Evolutionary conservation across 768 basidiomycete species (phyloP).

Genomic region (Trichaptum fuscoviolaceum): DNA sequence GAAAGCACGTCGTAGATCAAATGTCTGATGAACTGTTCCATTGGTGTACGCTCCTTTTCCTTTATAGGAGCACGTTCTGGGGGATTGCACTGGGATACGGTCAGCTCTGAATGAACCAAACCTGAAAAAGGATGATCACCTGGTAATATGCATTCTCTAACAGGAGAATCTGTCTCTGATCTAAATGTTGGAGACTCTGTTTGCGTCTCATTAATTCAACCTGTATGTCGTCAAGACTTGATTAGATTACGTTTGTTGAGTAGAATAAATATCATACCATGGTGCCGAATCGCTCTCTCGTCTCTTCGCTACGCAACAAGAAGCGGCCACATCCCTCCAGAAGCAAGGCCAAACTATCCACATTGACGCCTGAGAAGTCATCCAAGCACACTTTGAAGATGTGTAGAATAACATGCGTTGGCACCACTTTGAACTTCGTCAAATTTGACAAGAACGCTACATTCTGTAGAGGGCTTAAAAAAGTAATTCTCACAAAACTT

Average conservation of each 20-base stretch:
- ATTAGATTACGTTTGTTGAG: background rate
- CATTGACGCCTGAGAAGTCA: constrained; percentile 87
- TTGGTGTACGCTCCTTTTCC: constrained; percentile 78
- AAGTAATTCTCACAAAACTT: background rate
- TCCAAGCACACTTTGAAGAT: constrained; percentile 97
- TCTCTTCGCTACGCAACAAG: constrained; percentile 81
- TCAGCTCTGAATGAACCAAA: constrained; percentile 11
- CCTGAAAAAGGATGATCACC: constrained; percentile 33
- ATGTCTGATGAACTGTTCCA: constrained; percentile 93
- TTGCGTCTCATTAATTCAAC: constrained; percentile 94
- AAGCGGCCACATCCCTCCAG: constrained; percentile 94
- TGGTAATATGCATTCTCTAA: constrained; percentile 99
- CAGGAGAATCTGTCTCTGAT: constrained; percentile 81
- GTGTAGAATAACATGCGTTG: constrained; percentile 87
- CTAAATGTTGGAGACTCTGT: constrained; percentile 89
- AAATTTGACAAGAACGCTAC: constrained; percentile 82
- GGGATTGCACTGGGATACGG: constrained; percentile 75
- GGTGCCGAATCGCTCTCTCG: constrained; percentile 75
- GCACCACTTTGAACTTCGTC: constrained; percentile 94
- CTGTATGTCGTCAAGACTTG: constrained; percentile 30
- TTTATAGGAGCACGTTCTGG: constrained; percentile 86
- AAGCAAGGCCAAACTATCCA: constrained; percentile 88
- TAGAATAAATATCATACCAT: constrained; percentile 53
- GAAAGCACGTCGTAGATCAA: constrained; percentile 90
- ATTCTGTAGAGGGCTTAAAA: constrained; percentile 50